Evolutionary conservation across 2,329 filamentous ascomycete genomes (phyloP).

Genomic region (Pseudogymnoascus sp.): DNA sequence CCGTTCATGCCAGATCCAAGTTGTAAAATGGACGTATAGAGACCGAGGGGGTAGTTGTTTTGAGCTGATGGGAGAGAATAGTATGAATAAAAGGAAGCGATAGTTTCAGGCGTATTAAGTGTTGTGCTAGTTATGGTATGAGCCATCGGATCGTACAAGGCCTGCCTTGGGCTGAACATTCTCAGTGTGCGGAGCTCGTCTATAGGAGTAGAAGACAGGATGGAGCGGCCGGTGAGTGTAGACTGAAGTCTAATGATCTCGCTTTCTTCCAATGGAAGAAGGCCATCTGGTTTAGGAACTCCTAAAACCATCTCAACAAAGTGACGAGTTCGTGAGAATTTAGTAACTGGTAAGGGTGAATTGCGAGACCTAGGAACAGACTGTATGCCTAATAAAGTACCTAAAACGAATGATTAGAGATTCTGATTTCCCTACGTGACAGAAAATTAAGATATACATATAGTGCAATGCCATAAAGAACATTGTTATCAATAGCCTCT

Average conservation of each 20-base stretch:
- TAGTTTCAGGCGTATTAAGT: neutral
- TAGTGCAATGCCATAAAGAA: too few relatives aligned
- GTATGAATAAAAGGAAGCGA: neutral
- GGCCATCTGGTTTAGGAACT: neutral
- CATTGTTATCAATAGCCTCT: too few relatives aligned
- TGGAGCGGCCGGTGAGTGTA: neutral
- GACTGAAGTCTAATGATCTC: neutral
- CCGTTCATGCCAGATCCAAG: neutral
- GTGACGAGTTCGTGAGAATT: too few relatives aligned
- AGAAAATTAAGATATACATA: too few relatives aligned
- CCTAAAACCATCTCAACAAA: neutral
- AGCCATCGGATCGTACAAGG: neutral
- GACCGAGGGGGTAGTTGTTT: slow-evolving; percentile 11
- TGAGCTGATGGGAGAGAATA: neutral
- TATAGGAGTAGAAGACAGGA: neutral
- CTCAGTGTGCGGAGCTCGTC: neutral
- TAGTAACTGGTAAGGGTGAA: too few relatives aligned
- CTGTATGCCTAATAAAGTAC: too few relatives aligned
- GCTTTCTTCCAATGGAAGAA: neutral
- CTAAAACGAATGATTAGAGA: too few relatives aligned
- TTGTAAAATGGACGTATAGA: neutral
- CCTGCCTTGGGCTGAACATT: neutral
- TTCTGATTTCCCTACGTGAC: too few relatives aligned
- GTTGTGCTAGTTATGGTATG: neutral
- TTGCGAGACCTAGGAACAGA: too few relatives aligned